Conservation (phyloP, 2,329 filamentous ascomycete genomes). For the Drechslerella coelobrocha region DNA sequence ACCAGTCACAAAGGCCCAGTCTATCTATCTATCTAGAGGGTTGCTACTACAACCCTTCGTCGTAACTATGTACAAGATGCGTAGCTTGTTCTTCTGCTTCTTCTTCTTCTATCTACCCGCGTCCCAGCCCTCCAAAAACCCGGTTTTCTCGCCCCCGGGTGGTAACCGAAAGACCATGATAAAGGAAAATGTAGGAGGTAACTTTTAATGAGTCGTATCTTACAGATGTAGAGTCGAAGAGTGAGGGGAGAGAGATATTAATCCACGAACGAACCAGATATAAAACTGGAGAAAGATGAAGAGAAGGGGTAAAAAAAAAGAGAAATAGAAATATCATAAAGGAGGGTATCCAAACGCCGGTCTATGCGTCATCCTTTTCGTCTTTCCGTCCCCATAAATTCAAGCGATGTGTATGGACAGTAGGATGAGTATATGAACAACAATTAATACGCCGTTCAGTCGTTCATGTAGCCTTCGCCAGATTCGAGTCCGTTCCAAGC, state of each 20-base stretch:
- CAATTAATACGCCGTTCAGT: too few relatives aligned
- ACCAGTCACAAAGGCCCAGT: too few relatives aligned
- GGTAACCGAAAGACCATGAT: background rate
- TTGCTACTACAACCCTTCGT: too few relatives aligned
- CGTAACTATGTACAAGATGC: too few relatives aligned
- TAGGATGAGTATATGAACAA: too few relatives aligned
- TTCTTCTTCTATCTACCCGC: background rate
- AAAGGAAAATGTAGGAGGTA: slow-evolving; percentile 13
- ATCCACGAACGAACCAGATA: too few relatives aligned
- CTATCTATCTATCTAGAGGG: too few relatives aligned
- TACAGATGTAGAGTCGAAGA: slow-evolving; percentile 46
- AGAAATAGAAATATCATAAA: slow-evolving; percentile 5
- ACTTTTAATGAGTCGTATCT: slow-evolving; percentile 28
- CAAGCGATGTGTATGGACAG: slow-evolving; percentile 13
- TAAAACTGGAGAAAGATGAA: background rate
- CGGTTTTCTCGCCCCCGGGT: too few relatives aligned
- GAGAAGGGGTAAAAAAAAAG: background rate
- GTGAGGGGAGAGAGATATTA: slow-evolving; percentile 46
- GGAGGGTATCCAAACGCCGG: slow-evolving; percentile 44
- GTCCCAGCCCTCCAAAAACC: background rate
- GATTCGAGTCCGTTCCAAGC: slow-evolving; percentile 43
- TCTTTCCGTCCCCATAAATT: background rate
- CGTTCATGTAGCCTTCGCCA: slow-evolving; percentile 24
- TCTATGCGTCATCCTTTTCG: slow-evolving; percentile 29
- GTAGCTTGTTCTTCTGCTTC: background rate